These are phyloP conservation scores for Polyplosphaeria fusca DNA, from an alignment of 495 filamentous ascomycete species.

Conservation along the genomic window DNA sequence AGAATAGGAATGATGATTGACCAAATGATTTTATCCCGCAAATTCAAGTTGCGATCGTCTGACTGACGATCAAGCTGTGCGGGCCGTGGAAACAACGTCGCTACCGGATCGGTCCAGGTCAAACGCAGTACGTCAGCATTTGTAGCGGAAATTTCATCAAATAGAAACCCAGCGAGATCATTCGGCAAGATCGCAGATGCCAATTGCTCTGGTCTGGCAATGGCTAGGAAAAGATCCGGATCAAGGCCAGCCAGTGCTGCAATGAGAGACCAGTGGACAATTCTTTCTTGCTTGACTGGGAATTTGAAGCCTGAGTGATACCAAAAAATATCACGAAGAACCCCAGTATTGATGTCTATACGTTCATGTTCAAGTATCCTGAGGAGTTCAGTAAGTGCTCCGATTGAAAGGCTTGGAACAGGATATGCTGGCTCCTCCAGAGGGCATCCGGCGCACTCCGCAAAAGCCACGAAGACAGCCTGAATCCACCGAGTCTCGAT, in stretches of 20 bases:
- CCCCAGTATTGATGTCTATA: constrained; percentile 10
- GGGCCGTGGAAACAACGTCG: no score
- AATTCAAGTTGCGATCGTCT: no score
- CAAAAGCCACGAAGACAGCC: constrained; percentile 32
- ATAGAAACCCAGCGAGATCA: constrained; percentile 22
- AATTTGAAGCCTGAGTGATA: constrained; percentile 24
- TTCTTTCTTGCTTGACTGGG: neutral
- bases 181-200: neutral
- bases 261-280: constrained; percentile 25
- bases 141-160: constrained; percentile 18
- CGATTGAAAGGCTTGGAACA: constrained; percentile 2
- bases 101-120: no score
- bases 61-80: no score
- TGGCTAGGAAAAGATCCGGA: constrained; percentile 20
- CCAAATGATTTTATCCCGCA: no score
- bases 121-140: no score
- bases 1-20: constrained; percentile 54
- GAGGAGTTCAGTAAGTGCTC: constrained; percentile 7
- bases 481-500: constrained; percentile 40
- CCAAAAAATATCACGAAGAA: constrained; percentile 27
- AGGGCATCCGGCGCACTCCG: constrained; percentile 32
- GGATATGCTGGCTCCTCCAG: constrained; percentile 11
- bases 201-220: neutral
- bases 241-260: constrained; percentile 20
- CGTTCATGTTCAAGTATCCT: constrained; percentile 1